Evolutionary conservation across 192 early-diverging fungal species (phyloP).

Genomic region (Coemansia sp.): DNA sequence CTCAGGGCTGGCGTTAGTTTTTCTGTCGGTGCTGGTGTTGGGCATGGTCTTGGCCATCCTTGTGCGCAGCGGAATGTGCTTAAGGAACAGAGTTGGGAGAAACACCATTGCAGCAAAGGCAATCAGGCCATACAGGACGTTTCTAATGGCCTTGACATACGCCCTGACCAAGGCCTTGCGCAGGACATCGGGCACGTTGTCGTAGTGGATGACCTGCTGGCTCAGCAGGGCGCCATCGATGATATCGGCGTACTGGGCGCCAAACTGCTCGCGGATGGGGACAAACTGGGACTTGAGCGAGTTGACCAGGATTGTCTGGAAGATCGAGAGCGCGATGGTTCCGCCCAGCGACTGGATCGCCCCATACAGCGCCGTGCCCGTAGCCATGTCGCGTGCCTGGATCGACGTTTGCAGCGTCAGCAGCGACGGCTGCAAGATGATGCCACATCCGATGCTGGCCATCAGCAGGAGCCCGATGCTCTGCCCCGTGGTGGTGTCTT

Average conservation of each 20-base stretch:
- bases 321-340: slow-evolving; percentile 59
- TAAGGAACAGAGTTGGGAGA: slow-evolving; percentile 48
- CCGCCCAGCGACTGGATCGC: slow-evolving; percentile 67
- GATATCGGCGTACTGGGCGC: slow-evolving; percentile 26
- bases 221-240: slow-evolving; percentile 45
- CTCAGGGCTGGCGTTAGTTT: not conserved
- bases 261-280: slow-evolving; percentile 33
- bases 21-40: not conserved
- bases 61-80: slow-evolving; percentile 44
- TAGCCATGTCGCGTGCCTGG: slow-evolving; percentile 59
- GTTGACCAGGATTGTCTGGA: slow-evolving; percentile 61
- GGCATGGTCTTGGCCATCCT: slow-evolving; percentile 27
- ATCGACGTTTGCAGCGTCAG: slow-evolving; percentile 69
- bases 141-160: slow-evolving; percentile 54
- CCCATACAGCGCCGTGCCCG: slow-evolving; percentile 63
- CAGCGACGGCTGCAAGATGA: slow-evolving; percentile 65
- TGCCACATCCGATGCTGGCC: slow-evolving; percentile 71
- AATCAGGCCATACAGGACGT: slow-evolving; percentile 51
- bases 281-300: slow-evolving; percentile 39
- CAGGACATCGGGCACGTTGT: slow-evolving; percentile 30
- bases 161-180: slow-evolving; percentile 39
- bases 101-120: slow-evolving; percentile 53
- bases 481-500: slow-evolving; percentile 46
- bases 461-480: slow-evolving; percentile 66
- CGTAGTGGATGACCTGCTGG: slow-evolving; percentile 21